phyloP scores from a whole-genome alignment of 495 filamentous ascomycete species.

The Xylaria scruposa region DNA sequence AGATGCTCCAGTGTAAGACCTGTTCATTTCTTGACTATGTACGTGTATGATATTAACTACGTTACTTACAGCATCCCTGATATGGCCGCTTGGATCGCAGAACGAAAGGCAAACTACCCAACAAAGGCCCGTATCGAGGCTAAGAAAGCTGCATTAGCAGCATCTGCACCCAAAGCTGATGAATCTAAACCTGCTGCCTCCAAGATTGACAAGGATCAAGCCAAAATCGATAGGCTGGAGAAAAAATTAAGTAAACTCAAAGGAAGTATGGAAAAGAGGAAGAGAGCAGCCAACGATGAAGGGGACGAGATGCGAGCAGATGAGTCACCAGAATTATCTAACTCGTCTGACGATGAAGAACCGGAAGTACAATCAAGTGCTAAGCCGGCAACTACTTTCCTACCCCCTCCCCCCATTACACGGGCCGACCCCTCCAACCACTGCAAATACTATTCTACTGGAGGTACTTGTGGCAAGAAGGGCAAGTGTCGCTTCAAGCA shows the following conservation, averaged over 20 bases:
- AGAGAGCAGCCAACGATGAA: slow-evolving; percentile 62
- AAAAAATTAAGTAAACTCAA: slow-evolving; percentile 59
- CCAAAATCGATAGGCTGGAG: slow-evolving; percentile 57
- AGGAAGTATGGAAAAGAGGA: slow-evolving; percentile 60
- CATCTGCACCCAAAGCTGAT: slow-evolving; percentile 31
- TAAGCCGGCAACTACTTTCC: slow-evolving; percentile 32
- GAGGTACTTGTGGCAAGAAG: slow-evolving; percentile 67
- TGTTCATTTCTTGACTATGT: slow-evolving; percentile 18
- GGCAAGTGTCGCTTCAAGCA: slow-evolving; percentile 70
- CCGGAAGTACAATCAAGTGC: slow-evolving; percentile 55
- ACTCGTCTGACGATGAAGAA: slow-evolving; percentile 53
- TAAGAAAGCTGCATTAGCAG: slow-evolving; percentile 48
- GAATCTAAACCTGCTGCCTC: slow-evolving; percentile 33
- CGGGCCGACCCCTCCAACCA: slow-evolving; percentile 61
- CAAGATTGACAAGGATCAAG: slow-evolving; percentile 50
- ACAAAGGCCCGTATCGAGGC: slow-evolving; percentile 68
- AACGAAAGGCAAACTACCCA: slow-evolving; percentile 78
- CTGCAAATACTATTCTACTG: slow-evolving; percentile 67
- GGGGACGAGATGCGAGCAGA: slow-evolving; percentile 60
- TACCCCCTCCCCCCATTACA: slow-evolving; percentile 50
- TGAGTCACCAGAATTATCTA: slow-evolving; percentile 44
- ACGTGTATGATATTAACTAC: slow-evolving; percentile 26
- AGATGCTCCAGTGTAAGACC: slow-evolving; percentile 54
- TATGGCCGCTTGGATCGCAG: slow-evolving; percentile 78
- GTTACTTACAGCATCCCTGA: slow-evolving; percentile 64